Evolutionary conservation across 192 early-diverging fungal species (phyloP), one percentile per base, ranked within the genome.

Genomic region (Coemansia erecta): DNA sequence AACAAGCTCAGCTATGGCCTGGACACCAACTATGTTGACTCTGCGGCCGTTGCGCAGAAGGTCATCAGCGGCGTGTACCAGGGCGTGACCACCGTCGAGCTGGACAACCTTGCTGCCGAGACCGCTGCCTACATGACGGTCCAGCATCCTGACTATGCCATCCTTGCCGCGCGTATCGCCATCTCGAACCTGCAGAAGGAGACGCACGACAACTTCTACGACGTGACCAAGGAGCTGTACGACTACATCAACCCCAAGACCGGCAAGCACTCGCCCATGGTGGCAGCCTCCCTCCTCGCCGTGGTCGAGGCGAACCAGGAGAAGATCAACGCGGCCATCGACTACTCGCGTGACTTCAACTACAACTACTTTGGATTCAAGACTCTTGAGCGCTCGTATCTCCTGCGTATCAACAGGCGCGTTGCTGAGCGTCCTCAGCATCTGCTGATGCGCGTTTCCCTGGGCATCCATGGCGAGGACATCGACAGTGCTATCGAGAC

Each of bases 291-390:
- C 39, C 90, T 87, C 4, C 85, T 92, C 64, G 63, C 84, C 13
- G 53, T 78, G 53, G 82, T 97, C 43, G 73, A 83, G 68, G 79
- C 81, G 28, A 70, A 99, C 72, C 84, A 85, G 4, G 95, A 94
- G 22, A 73, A 80, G 42, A 83, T 99, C 58, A 89, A 99, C 84
- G 89, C 92, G n/a, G 92, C 95, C 43, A 88, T 99, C 55, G 94
- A 94, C 66, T 99, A 97, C 70, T 91, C 97, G 68, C 90, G 94
- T 62, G 97, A 99, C 68, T 97, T 93, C 72, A 90, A 86, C 64
- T 99, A 97, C 85, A 94, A 94, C 81, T 99, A 87, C 84, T 99
- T 99, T 88, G 97, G 97, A 9, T 97, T 97, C 89, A 99, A 99
- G 83, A 99, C 95, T 11, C 85, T 99, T 8, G 97, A 99, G 82